These are phyloP conservation scores for Fallopia convolvulus DNA, from an alignment of 148 eudicot species.

Conservation along the genomic window DNA sequence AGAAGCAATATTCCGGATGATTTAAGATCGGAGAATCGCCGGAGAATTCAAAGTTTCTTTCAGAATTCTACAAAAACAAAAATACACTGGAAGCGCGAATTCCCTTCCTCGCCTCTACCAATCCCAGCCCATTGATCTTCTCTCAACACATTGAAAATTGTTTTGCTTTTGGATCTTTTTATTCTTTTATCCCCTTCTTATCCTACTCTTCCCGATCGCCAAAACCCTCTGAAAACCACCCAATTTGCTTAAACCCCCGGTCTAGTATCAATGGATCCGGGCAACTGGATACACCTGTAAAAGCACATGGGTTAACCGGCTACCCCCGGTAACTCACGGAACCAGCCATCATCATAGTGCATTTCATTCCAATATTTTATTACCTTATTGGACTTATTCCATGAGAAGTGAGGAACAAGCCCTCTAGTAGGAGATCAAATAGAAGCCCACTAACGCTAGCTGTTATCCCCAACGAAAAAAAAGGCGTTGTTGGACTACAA, in stretches of 20 bases:
- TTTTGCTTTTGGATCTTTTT: slow-evolving; percentile 15
- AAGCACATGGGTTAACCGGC: slow-evolving; percentile 7
- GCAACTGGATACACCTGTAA: background rate
- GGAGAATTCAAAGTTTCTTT: background rate
- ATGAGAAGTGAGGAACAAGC: too few relatives aligned
- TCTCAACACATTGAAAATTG: too few relatives aligned
- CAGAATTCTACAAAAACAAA: background rate
- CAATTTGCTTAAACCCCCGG: slow-evolving; percentile 51
- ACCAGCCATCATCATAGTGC: background rate
- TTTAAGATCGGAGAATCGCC: background rate
- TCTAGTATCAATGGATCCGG: slow-evolving; percentile 2
- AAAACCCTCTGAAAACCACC: slow-evolving; percentile 70
- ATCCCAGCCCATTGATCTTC: background rate
- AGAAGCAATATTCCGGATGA: background rate
- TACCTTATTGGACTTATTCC: too few relatives aligned
- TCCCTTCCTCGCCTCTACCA: background rate
- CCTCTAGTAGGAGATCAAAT: too few relatives aligned
- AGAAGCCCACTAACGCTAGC: too few relatives aligned
- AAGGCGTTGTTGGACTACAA: background rate
- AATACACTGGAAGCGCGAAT: background rate
- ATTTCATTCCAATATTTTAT: too few relatives aligned
- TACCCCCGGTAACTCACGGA: slow-evolving; percentile 1
- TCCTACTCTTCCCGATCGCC: slow-evolving; percentile 30
- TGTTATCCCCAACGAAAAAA: too few relatives aligned
- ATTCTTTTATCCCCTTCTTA: slow-evolving; percentile 28